Percentiles rank a stretch among this genome's conserved stretches.
phyloP scores from a whole-genome alignment of 495 filamentous ascomycete genomes.

The Chaetomium fimeti region DNA sequence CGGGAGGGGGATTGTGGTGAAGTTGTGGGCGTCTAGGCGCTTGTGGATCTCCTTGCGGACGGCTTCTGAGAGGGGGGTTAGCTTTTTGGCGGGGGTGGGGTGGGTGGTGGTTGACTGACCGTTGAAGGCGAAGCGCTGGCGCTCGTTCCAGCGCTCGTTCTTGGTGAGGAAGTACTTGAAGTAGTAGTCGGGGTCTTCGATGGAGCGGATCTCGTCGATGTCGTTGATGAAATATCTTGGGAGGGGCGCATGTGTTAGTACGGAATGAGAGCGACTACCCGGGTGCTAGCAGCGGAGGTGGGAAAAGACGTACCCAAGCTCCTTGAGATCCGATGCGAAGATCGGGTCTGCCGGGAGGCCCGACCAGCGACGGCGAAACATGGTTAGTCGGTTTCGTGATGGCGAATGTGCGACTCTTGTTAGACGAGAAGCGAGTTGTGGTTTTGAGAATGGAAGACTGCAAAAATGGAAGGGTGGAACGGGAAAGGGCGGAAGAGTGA shows the following conservation, averaged over 20 bases:
- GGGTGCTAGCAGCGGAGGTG: no score
- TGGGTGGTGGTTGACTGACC: constrained; percentile 42
- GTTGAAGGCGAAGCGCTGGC: constrained; percentile 68
- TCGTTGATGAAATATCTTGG: constrained; percentile 69
- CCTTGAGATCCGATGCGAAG: constrained; percentile 60
- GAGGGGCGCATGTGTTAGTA: no score
- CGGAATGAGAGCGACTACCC: no score
- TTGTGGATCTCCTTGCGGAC: constrained; percentile 57
- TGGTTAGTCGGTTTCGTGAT: constrained; percentile 34
- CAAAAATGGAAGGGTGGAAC: no score
- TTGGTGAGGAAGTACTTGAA: constrained; percentile 72
- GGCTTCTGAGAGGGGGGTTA: constrained; percentile 49
- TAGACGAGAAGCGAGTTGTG: background rate
- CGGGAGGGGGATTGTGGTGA: constrained; percentile 61
- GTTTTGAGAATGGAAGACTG: no score
- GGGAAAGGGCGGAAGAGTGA: no score
- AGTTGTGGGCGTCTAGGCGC: constrained; percentile 59
- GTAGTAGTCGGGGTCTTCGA: constrained; percentile 61
- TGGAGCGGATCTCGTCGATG: constrained; percentile 67
- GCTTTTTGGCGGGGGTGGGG: background rate
- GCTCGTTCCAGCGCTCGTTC: constrained; percentile 68
- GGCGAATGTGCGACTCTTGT: background rate
- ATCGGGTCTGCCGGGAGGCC: constrained; percentile 68
- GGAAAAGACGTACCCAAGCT: constrained; percentile 61
- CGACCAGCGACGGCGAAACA: constrained; percentile 66